Evolutionary conservation across 78 protist genomes (phyloP).

Genomic region (Isochrysis galbana): DNA sequence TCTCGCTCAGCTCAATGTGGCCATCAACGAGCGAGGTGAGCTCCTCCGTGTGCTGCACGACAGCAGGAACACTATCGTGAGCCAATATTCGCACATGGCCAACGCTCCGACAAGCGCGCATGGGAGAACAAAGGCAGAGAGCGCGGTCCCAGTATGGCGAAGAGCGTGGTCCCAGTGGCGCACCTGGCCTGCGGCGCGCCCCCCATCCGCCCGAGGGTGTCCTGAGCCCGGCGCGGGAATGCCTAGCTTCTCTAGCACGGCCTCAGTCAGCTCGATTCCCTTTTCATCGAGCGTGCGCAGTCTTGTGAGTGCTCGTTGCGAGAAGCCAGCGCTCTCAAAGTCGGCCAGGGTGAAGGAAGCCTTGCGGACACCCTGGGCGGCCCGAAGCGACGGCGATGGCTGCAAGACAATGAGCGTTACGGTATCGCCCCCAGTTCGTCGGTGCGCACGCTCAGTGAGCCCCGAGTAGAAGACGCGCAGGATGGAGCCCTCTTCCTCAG

Average conservation of each 20-base stretch:
- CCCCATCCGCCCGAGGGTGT: not conserved
- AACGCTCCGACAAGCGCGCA: too few species aligned
- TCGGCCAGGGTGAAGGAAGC: not conserved
- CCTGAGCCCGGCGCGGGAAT: not conserved
- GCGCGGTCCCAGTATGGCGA: too few species aligned
- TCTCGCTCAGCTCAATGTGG: not conserved
- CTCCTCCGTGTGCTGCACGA: conserved; percentile 8
- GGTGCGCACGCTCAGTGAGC: not conserved
- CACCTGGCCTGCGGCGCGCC: not conserved
- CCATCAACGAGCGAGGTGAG: conserved; percentile 5
- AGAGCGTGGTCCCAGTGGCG: too few species aligned
- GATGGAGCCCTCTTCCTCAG: not conserved
- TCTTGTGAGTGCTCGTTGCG: not conserved
- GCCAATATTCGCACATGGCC: too few species aligned
- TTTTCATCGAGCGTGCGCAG: not conserved
- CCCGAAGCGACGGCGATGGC: not conserved
- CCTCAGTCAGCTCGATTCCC: not conserved
- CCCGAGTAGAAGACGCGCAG: not conserved
- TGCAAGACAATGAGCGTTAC: not conserved
- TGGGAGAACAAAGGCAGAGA: too few species aligned
- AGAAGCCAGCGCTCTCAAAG: not conserved
- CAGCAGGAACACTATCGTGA: too few species aligned
- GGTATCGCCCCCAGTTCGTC: not conserved
- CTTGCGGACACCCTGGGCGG: not conserved
- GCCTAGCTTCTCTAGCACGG: not conserved